Conservation (phyloP, 2,329 filamentous ascomycete species). For the Macrophomina tecta region DNA sequence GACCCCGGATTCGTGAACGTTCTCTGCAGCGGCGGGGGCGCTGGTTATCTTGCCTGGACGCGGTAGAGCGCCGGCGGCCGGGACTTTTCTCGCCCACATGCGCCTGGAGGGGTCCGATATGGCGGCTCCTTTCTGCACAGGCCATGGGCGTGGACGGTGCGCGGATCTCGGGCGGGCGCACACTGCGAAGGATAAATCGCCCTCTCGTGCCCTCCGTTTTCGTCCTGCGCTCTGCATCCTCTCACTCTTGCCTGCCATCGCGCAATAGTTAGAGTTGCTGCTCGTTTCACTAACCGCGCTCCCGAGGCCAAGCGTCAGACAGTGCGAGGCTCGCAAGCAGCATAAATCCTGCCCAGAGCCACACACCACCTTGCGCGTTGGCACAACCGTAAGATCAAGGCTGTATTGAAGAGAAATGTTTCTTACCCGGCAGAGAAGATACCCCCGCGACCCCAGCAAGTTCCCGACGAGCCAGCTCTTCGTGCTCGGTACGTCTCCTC, state of each 20-base stretch:
- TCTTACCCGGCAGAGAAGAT: constrained; percentile 64
- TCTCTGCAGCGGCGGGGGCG: constrained; percentile 16
- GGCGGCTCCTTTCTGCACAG: background rate
- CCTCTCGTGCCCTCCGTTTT: background rate
- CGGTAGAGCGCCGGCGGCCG: background rate
- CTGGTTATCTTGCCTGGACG: constrained; percentile 1
- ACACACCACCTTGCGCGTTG: constrained; percentile 30
- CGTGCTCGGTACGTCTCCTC: constrained; percentile 70
- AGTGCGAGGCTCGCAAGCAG: background rate
- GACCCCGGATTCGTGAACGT: constrained; percentile 23
- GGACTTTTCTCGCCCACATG: background rate
- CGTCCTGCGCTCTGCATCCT: constrained; percentile 1
- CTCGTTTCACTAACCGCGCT: constrained; percentile 5
- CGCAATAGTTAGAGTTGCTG: constrained; percentile 13
- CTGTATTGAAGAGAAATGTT: constrained; percentile 58
- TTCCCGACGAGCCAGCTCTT: constrained; percentile 86
- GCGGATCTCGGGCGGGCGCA: constrained; percentile 4
- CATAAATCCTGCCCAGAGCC: constrained; percentile 4
- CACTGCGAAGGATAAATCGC: constrained; percentile 15
- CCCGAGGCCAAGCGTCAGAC: constrained; percentile 8
- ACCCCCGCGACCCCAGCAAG: constrained; percentile 68
- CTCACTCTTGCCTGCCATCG: constrained; percentile 5
- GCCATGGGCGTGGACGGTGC: constrained; percentile 4
- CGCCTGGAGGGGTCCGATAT: background rate
- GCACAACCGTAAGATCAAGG: constrained; percentile 59